Conservation (phyloP, 164 flowering plant species). For the Aristolochia contorta region DNA sequence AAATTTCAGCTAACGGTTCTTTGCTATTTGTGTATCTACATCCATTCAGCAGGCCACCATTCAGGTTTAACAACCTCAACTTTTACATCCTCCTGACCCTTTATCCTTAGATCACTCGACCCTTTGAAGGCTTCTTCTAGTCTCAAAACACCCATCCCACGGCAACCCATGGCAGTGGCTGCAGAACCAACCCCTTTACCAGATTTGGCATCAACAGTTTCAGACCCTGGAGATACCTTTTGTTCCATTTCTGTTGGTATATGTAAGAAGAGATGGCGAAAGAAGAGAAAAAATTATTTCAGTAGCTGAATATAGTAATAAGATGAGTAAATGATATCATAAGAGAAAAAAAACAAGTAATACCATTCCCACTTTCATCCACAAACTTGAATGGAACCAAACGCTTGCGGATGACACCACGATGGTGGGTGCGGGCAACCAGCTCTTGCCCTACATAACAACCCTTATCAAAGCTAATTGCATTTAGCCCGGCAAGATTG, state of each 20-base stretch:
- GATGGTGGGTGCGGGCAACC: slow-evolving; percentile 87
- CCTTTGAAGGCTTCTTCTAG: slow-evolving; percentile 67
- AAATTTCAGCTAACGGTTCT: slow-evolving; percentile 25
- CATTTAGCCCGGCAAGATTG: slow-evolving; percentile 78
- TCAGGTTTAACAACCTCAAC: slow-evolving; percentile 57
- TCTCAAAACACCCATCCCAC: slow-evolving; percentile 65
- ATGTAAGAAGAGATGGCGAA: background rate
- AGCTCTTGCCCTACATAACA: slow-evolving; percentile 95
- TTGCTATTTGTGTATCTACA: slow-evolving; percentile 32
- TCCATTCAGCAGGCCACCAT: slow-evolving; percentile 97
- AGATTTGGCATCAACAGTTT: slow-evolving; percentile 34
- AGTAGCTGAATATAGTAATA: background rate
- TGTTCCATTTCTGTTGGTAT: slow-evolving; percentile 40
- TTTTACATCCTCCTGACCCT: slow-evolving; percentile 46
- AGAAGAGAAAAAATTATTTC: background rate
- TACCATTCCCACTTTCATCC: slow-evolving; percentile 49
- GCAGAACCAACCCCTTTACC: slow-evolving; percentile 65
- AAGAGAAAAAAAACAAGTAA: background rate
- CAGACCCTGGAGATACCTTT: slow-evolving; percentile 56
- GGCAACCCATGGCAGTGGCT: slow-evolving; percentile 57
- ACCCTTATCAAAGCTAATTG: slow-evolving; percentile 92
- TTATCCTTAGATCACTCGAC: slow-evolving; percentile 29
- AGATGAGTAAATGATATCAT: background rate
- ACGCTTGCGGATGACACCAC: slow-evolving; percentile 83
- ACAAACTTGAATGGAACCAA: slow-evolving; percentile 67